Percentiles rank a stretch among this genome's conserved stretches.
These are phyloP conservation scores for Musa beccarii DNA, from an alignment of 176 grass and related monocot species.

Conservation along the genomic window DNA sequence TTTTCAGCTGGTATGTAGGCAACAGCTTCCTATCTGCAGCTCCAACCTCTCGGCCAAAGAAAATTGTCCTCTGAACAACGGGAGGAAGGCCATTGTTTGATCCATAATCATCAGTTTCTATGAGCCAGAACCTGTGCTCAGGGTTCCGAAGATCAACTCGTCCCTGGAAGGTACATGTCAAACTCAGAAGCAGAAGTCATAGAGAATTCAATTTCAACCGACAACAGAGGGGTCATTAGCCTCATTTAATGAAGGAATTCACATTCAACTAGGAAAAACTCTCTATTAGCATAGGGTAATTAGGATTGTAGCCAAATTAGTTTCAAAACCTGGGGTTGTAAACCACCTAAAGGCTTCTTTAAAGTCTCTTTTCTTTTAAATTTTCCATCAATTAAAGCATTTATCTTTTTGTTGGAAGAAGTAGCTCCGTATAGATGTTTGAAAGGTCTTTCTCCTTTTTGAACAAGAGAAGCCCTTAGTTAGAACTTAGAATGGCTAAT, in stretches of 20 bases:
- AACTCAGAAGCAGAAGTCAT: neutral
- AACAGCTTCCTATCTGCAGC: constrained; percentile 77
- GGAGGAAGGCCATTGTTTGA: constrained; percentile 78
- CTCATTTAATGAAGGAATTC: neutral
- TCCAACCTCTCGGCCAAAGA: constrained; percentile 84
- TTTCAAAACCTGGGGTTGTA: neutral
- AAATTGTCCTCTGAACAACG: constrained; percentile 60
- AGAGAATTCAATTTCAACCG: too few species aligned
- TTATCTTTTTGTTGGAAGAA: neutral
- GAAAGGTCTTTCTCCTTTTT: neutral
- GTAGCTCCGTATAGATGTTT: neutral
- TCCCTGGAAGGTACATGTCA: constrained; percentile 32
- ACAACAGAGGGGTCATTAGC: too few species aligned
- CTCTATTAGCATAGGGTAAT: neutral
- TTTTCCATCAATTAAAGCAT: neutral
- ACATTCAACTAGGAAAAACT: neutral
- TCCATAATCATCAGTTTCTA: constrained; percentile 92
- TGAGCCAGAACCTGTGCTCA: constrained; percentile 73
- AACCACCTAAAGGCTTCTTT: neutral
- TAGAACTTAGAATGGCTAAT: neutral
- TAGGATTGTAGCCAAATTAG: neutral
- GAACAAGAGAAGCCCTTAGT: neutral
- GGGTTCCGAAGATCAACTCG: constrained; percentile 75
- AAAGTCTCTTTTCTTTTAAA: neutral
- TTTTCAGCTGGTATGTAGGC: constrained; percentile 87